Percentiles rank a stretch among this genome's conserved stretches.
These are phyloP conservation scores for Russula olivacea DNA, from an alignment of 768 basidiomycete species.

Conservation along the genomic window DNA sequence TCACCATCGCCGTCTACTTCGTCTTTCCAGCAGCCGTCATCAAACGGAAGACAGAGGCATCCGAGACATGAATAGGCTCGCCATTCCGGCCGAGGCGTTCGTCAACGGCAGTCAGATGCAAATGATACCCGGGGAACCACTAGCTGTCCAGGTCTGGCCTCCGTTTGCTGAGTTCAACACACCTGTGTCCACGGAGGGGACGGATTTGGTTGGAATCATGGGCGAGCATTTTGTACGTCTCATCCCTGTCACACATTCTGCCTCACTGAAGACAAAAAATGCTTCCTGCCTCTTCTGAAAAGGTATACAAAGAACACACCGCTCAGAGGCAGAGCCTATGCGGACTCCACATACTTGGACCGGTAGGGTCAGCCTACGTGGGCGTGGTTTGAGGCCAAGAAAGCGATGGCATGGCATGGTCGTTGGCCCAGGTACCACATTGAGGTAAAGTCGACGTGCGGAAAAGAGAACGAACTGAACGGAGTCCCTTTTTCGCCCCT, in stretches of 20 bases:
- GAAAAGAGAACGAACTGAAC: slow-evolving; percentile 12
- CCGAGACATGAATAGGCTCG: slow-evolving; percentile 2
- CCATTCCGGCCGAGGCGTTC: background rate
- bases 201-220: slow-evolving; percentile 20
- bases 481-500: background rate
- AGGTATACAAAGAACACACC: slow-evolving; percentile 25
- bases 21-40: background rate
- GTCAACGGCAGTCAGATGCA: slow-evolving; percentile 3
- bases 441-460: slow-evolving; percentile 30
- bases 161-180: slow-evolving; percentile 2
- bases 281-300: background rate
- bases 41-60: background rate
- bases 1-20: background rate
- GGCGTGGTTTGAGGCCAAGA: slow-evolving; percentile 20
- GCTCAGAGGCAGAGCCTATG: slow-evolving; percentile 18
- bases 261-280: background rate
- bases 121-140: background rate
- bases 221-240: slow-evolving; percentile 25
- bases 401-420: slow-evolving; percentile 20
- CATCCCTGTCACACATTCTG: background rate
- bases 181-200: slow-evolving; percentile 4
- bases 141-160: background rate
- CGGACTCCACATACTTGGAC: slow-evolving; percentile 30
- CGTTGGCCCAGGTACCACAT: slow-evolving; percentile 29
- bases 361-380: slow-evolving; percentile 26